Base-by-base conservation (phyloP, 2,329 filamentous ascomycete genomes). In the Aspergillus sp. region DNA sequence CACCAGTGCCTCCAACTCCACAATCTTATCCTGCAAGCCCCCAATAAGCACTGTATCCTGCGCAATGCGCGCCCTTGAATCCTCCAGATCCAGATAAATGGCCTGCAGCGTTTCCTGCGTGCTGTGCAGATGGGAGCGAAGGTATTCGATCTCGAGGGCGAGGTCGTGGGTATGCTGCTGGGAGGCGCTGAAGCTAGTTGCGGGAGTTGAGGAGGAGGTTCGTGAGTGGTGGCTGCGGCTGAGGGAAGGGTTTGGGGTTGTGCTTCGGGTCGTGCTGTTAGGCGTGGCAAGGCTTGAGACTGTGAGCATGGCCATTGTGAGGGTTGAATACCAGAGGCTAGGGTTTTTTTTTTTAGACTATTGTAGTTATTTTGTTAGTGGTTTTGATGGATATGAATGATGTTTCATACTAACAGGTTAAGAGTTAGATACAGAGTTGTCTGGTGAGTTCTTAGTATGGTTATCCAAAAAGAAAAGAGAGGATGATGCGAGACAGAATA, bases 1-100 rank as follows among this genome's bases (percentile, higher is more conserved):
- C 7, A 62, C 43, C 3, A 57, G 44, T 0, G 50, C 47, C 19
- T 61, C 52, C 25, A 62, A 43, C 20, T 53, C 49, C 9, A 43
- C 49, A 17, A 61, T 45, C 13, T 52, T 52, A 1, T 19, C 20
- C n/a, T 52, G 44, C 6, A 58, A 47, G 2, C 27, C 39, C 7
- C 41, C 46, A 17, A 50, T 52, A 7, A 41, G 42, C 6, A 38
- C 49, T 2, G 43, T 46, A 23, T 56, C 50, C 17, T 37, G 48
- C 20, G 37, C 46, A 4, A 48, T 42, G 7, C 42, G 50, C 10
- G 32, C 33, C 4, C 17, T 49, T 17, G 47, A 32, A 7, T 51
- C 49, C 3, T 52, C 46, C 3, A 55, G 49, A 23, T 57, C 46
- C 10, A 41, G 43, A 23, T 49, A 45, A 39, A 53, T 37, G 5